These are phyloP conservation scores for Euphrasia arctica DNA, from an alignment of 305 asterid genomes.

Conservation along the genomic window DNA sequence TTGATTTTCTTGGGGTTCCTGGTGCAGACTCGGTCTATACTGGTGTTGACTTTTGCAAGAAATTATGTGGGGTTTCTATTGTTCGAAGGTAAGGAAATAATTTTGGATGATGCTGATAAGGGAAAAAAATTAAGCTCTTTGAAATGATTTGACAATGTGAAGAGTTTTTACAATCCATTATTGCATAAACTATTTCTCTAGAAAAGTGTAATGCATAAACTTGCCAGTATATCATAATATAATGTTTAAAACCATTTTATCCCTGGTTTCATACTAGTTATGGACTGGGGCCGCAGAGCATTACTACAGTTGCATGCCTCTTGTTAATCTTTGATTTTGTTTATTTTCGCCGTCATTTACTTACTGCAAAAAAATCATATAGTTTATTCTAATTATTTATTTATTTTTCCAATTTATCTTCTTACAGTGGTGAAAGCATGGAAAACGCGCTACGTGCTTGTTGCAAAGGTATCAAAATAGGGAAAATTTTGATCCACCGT, in stretches of 20 bases:
- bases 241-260: background rate
- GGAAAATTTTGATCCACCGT: conserved; percentile 93
- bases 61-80: conserved; percentile 92
- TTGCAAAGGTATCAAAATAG: conserved; percentile 97
- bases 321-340: background rate
- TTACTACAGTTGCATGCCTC: background rate
- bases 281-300: background rate
- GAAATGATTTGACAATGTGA: background rate
- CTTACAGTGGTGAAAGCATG: conserved; percentile 94
- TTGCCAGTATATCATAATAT: background rate
- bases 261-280: background rate
- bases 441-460: conserved; percentile 98
- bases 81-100: conserved; percentile 61
- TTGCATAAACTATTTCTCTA: background rate
- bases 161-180: background rate
- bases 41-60: conserved; percentile 99
- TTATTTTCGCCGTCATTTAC: background rate
- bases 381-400: no score
- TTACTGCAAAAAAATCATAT: background rate
- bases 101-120: conserved; percentile 21
- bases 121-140: conserved; percentile 1
- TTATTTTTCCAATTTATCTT: conserved; percentile 7
- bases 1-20: conserved; percentile 4
- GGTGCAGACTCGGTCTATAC: conserved; percentile 72
- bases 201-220: no score